These are phyloP conservation scores for Gentiana dahurica DNA, from an alignment of 257 asterid genomes.

Conservation along the genomic window DNA sequence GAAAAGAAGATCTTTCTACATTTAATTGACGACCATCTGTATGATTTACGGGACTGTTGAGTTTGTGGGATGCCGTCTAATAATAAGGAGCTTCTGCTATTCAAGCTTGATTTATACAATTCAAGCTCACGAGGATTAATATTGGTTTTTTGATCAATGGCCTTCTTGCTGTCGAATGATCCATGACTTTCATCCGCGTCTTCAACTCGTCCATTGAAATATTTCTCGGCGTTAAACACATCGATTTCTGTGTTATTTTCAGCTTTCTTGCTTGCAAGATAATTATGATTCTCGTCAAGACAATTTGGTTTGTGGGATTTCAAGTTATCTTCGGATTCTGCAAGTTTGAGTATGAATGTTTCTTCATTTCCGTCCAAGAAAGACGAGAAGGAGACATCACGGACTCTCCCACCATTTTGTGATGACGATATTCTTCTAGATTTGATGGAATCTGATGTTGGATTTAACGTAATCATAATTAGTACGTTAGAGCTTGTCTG, in stretches of 20 bases:
- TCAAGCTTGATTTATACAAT: constrained; percentile 33
- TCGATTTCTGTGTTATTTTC: constrained; percentile 54
- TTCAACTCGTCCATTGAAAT: constrained; percentile 44
- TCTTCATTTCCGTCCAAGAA: constrained; percentile 39
- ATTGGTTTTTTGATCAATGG: constrained; percentile 22
- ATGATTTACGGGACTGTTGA: constrained; percentile 21
- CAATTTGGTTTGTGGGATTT: constrained; percentile 14
- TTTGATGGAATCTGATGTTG: constrained; percentile 19
- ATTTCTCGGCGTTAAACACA: constrained; percentile 65
- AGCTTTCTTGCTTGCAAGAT: constrained; percentile 17
- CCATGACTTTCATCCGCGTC: constrained; percentile 8
- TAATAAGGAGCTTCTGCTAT: constrained; percentile 50
- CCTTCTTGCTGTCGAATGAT: constrained; percentile 7
- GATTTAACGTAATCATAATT: constrained; percentile 20
- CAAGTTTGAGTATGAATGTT: constrained; percentile 27
- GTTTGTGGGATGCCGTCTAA: constrained; percentile 26
- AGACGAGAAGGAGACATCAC: constrained; percentile 48
- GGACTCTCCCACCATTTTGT: constrained; percentile 12
- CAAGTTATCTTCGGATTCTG: constrained; percentile 17
- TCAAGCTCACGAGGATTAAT: constrained; percentile 11
- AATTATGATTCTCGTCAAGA: constrained; percentile 13
- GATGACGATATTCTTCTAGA: constrained; percentile 13
- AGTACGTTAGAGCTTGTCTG: no score
- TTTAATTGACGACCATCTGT: constrained; percentile 8
- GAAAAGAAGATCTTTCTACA: constrained; percentile 39